Evolutionary conservation across 2,329 filamentous ascomycete species (phyloP), one percentile per base, ranked within the genome.

Genomic region (Aspergillus fijiensis): DNA sequence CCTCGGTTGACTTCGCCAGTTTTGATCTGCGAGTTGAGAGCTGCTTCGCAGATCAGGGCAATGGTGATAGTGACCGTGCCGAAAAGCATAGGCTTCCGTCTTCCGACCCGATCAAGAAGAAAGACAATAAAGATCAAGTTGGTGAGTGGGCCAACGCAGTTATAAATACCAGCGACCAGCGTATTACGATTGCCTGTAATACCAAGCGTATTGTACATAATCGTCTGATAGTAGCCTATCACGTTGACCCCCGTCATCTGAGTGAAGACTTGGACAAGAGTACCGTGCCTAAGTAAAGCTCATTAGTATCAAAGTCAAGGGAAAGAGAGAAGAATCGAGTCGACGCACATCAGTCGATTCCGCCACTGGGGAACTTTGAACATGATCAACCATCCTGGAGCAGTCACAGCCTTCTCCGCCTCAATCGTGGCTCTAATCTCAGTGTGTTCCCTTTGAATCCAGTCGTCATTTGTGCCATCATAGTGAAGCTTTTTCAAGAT

Each of bases 181-280:
- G 85, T 77, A 25, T 78, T 81, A 23, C 77, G 79, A 35, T 78
- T 76, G 3, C 83, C 85, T 1, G 80, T 81, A 14, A 89, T 84
- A 10, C 84, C 84, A 2, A 89, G 73, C 4, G 69, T 66, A 39
- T 73, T 67, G 66, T 77, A 77, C 67, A 77, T 75, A 60, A 73
- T 73, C 6, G 73, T 78, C 61, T 75, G 75, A 61, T 78, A 78
- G 65, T 78, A 77, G 56, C 71, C 71, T 55, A 79, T 77, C 60
- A 77, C 75, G 63, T 79, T 77, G 61, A 77, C 74, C 14, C 74
- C 76, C 21, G 76, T 77, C 66, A 77, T 82, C 63, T 89, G 87
- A 51, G 86, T 86, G 66, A 89, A 87, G 61, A 87, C 81, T 70
- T 90, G 87, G 45, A 88, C 82, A 33, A 85, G 74, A 48, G 83